Evolutionary conservation across 495 filamentous ascomycete genomes (phyloP), one percentile per base, ranked within the genome.

Genomic region (Daldinia decipiens): DNA sequence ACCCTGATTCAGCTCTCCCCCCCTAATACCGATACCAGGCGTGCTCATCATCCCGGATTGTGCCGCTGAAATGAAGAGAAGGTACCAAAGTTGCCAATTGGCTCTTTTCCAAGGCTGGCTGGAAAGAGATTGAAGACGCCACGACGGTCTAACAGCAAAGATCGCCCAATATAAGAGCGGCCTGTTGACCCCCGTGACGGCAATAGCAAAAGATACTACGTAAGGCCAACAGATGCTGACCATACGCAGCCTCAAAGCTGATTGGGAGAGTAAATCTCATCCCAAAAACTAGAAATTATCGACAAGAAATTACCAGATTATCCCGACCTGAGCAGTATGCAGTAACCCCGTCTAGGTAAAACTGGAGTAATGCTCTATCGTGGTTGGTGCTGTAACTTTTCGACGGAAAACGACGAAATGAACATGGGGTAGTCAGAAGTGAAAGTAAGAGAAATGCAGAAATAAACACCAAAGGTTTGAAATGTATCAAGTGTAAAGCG

Each of bases 271-370:
- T 11, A 24, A 11, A 51, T 19, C 24, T 32, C 32, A 36, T 53
- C 47, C 50, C 26, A 39, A 51, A 45, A 65, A 75, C 67, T 77
- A 73, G 65, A 73, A 73, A 75, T 74, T 78, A 78, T 78, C 43
- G 67, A 78, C 76, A 78, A 76, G 76, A 76, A 76, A 74, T 77
- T 75, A 74, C 73, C 66, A 69, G 74, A 75, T 69, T 72, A 73
- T 63, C 64, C 64, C 73, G 58, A 73, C 60, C 73, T 45, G 58
- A 58, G 54, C 59, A 60, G 32, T 34, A 63, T 72, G 43, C 39
- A 60, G 52, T 40, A 34, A 62, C 60, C 27, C 21, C 63, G 38
- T 55, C 58, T 27, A 40, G 40, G 29, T 34, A 13, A 38, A 54
- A 60, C 38, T 65, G 62, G 64, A 57, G 39, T 60, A 32, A 36